Percentiles rank a stretch among this genome's conserved stretches.
Evolutionary conservation across 768 basidiomycete species (phyloP).

Genomic region (Trichaptum fuscoviolaceum): DNA sequence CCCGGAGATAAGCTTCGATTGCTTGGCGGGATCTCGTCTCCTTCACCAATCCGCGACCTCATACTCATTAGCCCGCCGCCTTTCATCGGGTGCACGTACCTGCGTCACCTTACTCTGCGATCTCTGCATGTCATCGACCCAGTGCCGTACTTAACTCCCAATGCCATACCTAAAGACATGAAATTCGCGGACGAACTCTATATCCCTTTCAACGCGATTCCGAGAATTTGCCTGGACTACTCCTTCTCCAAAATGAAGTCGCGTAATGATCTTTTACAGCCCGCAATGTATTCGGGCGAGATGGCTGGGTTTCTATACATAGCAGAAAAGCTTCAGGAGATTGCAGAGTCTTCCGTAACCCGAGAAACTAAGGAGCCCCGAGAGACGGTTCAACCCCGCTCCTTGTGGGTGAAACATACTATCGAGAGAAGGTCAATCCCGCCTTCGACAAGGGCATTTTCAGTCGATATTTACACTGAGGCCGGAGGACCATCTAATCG

Average conservation of each 20-base stretch:
- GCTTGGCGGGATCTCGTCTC: background rate
- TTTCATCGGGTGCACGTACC: too few species aligned
- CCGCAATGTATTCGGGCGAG: too few species aligned
- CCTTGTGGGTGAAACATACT: background rate
- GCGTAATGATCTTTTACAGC: too few species aligned
- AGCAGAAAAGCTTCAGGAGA: too few species aligned
- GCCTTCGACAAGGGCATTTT: background rate
- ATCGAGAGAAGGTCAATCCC: background rate
- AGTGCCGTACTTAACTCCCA: too few species aligned
- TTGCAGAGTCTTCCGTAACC: too few species aligned
- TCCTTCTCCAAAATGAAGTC: too few species aligned
- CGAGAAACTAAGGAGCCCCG: too few species aligned
- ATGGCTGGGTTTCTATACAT: too few species aligned
- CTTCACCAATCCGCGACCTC: background rate
- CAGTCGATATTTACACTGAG: background rate
- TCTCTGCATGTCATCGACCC: background rate
- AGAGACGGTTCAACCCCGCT: background rate
- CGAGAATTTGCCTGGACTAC: background rate
- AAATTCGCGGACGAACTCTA: background rate
- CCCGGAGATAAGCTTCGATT: background rate
- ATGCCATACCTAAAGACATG: too few species aligned
- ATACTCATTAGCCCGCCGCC: background rate
- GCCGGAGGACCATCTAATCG: background rate
- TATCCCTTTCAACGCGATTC: background rate
- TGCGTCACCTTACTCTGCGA: background rate